Conservation (phyloP, 2,329 filamentous ascomycete genomes). For the Diaporthe eres region DNA sequence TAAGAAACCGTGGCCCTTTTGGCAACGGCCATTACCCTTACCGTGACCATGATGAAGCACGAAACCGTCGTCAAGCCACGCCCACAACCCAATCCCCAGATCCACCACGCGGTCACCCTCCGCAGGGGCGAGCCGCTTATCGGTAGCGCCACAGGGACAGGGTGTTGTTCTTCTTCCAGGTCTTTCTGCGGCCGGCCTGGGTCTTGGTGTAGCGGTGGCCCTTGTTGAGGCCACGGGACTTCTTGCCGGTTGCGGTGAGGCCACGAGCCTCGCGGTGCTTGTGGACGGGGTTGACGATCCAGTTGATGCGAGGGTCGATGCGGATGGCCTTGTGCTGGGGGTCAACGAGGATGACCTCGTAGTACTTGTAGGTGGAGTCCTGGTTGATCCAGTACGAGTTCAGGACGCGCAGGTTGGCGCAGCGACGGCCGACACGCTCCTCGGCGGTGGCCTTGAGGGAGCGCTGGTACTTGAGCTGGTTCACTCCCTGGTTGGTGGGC, state of each 20-base stretch:
- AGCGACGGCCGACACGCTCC: slow-evolving; percentile 99
- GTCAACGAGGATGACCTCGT: slow-evolving; percentile 99
- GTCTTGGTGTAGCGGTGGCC: slow-evolving; percentile 99
- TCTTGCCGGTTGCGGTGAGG: slow-evolving; percentile 99
- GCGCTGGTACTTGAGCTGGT: slow-evolving; percentile 99
- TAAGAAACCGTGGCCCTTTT: slow-evolving; percentile 40
- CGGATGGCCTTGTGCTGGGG: slow-evolving; percentile 99
- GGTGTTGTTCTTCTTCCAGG: slow-evolving; percentile 99
- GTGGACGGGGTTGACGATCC: slow-evolving; percentile 99
- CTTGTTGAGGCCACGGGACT: slow-evolving; percentile 99
- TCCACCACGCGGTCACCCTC: slow-evolving; percentile 27
- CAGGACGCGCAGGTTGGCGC: slow-evolving; percentile 98
- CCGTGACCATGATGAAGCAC: slow-evolving; percentile 37
- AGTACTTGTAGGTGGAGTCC: slow-evolving; percentile 99
- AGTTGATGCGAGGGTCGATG: slow-evolving; percentile 99
- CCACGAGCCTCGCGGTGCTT: slow-evolving; percentile 99
- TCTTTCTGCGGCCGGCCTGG: slow-evolving; percentile 96
- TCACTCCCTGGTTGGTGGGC: slow-evolving; percentile 99
- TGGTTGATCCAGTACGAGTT: slow-evolving; percentile 99
- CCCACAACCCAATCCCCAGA: slow-evolving; percentile 31
- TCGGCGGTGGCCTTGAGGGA: slow-evolving; percentile 98
- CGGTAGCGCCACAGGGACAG: slow-evolving; percentile 98
- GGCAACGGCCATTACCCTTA: slow-evolving; percentile 36
- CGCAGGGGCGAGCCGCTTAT: slow-evolving; percentile 63
- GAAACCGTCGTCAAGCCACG: slow-evolving; percentile 36